phyloP scores from a whole-genome alignment of 2,329 filamentous ascomycete genomes.

The Didymella sp. region DNA sequence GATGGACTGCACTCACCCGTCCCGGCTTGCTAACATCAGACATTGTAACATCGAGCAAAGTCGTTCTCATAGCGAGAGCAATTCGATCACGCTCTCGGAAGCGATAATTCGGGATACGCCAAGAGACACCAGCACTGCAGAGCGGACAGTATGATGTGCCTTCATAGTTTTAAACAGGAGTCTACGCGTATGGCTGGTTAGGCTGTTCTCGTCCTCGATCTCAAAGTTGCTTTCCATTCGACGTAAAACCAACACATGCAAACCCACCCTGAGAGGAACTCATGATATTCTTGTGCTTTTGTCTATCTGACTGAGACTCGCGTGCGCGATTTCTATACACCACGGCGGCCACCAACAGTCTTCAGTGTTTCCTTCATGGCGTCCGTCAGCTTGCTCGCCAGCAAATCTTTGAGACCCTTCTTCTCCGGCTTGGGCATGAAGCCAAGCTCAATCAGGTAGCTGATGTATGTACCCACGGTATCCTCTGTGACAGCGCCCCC shows the following conservation, averaged over 20 bases:
- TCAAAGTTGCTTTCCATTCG: too few species aligned
- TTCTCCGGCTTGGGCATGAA: constrained; percentile 61
- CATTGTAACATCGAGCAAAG: not conserved
- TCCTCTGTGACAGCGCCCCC: constrained; percentile 65
- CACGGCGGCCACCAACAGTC: constrained; percentile 43
- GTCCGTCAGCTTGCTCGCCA: constrained; percentile 38
- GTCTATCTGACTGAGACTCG: not conserved
- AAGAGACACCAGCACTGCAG: too few species aligned
- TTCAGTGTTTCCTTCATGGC: constrained; percentile 45
- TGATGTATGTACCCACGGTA: constrained; percentile 68
- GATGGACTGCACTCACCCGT: not conserved
- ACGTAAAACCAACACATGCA: not conserved
- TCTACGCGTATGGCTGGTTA: not conserved
- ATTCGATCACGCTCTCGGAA: not conserved
- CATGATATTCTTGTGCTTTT: not conserved
- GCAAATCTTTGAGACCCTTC: constrained; percentile 38
- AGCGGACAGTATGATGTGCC: not conserved
- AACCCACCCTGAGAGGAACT: not conserved
- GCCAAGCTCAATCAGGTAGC: constrained; percentile 67
- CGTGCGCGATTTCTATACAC: constrained; percentile 25
- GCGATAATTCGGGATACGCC: too few species aligned
- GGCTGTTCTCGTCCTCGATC: not conserved
- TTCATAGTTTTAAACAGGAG: not conserved
- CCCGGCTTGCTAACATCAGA: not conserved
- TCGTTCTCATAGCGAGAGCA: not conserved